Evolutionary conservation across 768 basidiomycete species (phyloP), one percentile per base, ranked within the genome.

Genomic region (Suillus decipiens): DNA sequence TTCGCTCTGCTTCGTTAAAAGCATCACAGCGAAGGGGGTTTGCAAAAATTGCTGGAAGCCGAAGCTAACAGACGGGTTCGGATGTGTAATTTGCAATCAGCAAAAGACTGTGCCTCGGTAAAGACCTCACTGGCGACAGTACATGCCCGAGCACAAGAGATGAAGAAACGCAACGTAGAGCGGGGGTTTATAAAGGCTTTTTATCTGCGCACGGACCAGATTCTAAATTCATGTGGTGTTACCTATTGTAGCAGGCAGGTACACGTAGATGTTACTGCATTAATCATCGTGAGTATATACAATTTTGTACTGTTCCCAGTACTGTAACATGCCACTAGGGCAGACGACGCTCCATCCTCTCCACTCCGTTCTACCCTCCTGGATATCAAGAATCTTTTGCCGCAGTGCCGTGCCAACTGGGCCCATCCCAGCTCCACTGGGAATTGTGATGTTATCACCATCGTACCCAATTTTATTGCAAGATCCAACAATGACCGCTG

Each of bases 61-160:
- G 81, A 90, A 92, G 89, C 89, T 82, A 75, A 86, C 84, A 89
- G 90, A 92, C 89, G 90, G 77, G 89, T 92, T 91, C 89, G 91
- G 91, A 93, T 93, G 90, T 90, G 84, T 90, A 90, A 89, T 92
- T 92, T 92, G 89, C 89, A 92, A 92, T 87, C 87, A 92, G 89
- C 90, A 90, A 92, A 90, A 80, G 84, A 89, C 88, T 89, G 86
- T 88, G 88, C 87, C 89, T 93, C 92, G 89, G 91, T 93, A 90
- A 81, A 86, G 83, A 93, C 92, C 89, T 93, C 92, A 93, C 90
- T 90, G 88, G 87, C 88, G 89, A 91, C 88, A 90, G 89, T 90
- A 88, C 90, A 87, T 89, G 89, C 90, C 90, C 90, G 89, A 92
- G 90, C 90, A 92, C 90, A 93, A 93, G 89, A 89, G 88, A 88